Percentiles rank a stretch among this genome's conserved stretches.
Conservation (phyloP, 352 stramenopile species). For the Globisporangium polare region DNA sequence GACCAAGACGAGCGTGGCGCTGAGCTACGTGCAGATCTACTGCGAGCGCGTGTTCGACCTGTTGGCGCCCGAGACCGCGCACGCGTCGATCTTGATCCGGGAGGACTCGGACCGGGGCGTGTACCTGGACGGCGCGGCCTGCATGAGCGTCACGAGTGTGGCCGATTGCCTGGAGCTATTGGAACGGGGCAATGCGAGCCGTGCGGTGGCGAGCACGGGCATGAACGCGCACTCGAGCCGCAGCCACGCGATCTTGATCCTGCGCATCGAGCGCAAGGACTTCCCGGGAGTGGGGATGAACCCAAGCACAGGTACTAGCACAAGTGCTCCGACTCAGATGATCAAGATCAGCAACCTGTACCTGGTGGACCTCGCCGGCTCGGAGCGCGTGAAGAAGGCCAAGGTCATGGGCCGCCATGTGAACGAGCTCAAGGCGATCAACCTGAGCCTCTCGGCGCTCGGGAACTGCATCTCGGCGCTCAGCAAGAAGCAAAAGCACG, state of each 20-base stretch:
- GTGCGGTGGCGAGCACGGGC: conserved; percentile 73
- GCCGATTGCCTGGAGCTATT: conserved; percentile 46
- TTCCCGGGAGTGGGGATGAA: conserved; percentile 9
- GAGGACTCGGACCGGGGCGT: conserved; percentile 62
- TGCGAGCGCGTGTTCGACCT: conserved; percentile 77
- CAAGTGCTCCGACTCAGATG: conserved; percentile 17
- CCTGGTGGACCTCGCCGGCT: conserved; percentile 70
- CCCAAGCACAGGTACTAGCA: neutral
- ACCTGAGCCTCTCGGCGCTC: conserved; percentile 66
- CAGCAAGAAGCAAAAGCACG: conserved; percentile 51
- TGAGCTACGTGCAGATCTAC: conserved; percentile 83
- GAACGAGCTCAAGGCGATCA: conserved; percentile 67
- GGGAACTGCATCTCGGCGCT: conserved; percentile 74
- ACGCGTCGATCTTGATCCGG: conserved; percentile 49
- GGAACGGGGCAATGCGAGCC: conserved; percentile 51
- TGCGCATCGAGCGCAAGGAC: conserved; percentile 78
- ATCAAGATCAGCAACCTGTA: conserved; percentile 61
- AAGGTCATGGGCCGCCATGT: conserved; percentile 52
- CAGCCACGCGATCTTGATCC: conserved; percentile 83
- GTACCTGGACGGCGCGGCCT: conserved; percentile 57
- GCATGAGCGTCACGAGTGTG: conserved; percentile 35
- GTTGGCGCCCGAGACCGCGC: conserved; percentile 35
- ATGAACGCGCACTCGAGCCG: conserved; percentile 88
- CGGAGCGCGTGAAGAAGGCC: conserved; percentile 68
- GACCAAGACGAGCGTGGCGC: conserved; percentile 39